Conservation (phyloP, 805 yeast species). For the Candida boidinii region DNA sequence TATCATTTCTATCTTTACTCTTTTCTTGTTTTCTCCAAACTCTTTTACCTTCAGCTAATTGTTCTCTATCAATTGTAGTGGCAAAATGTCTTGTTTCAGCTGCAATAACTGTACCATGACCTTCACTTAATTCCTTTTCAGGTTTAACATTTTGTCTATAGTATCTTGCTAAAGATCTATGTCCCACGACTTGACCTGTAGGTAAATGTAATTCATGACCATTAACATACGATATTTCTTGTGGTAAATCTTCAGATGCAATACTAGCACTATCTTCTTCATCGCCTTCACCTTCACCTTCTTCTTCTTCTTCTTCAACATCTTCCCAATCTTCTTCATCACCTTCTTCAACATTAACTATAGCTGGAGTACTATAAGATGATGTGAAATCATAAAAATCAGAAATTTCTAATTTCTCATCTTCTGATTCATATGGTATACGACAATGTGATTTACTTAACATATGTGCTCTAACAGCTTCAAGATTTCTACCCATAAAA, state of each 20-base stretch:
- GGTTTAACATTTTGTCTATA: slow-evolving; percentile 56
- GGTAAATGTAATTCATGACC: slow-evolving; percentile 69
- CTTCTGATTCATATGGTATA: slow-evolving; percentile 78
- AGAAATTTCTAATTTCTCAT: slow-evolving; percentile 67
- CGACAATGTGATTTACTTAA: slow-evolving; percentile 76
- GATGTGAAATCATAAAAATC: slow-evolving; percentile 80
- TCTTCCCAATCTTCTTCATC: slow-evolving; percentile 29
- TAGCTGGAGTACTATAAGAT: slow-evolving; percentile 34
- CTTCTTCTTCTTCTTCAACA: slow-evolving; percentile 17
- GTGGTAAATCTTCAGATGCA: slow-evolving; percentile 21
- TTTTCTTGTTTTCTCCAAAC: slow-evolving; percentile 52
- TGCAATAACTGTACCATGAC: slow-evolving; percentile 66
- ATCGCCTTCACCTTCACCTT: slow-evolving; percentile 16
- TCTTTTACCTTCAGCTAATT: slow-evolving; percentile 38
- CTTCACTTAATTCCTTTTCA: slow-evolving; percentile 46
- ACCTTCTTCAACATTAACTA: slow-evolving; percentile 21
- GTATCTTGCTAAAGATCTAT: slow-evolving; percentile 64
- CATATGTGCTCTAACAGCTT: slow-evolving; percentile 88
- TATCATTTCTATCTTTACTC: slow-evolving; percentile 41
- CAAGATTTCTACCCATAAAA: slow-evolving; percentile 77
- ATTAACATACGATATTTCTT: slow-evolving; percentile 21
- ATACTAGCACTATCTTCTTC: slow-evolving; percentile 28
- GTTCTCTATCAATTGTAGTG: slow-evolving; percentile 28
- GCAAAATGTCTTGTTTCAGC: slow-evolving; percentile 61
- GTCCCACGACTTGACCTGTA: slow-evolving; percentile 73